Evolutionary conservation across 2,329 filamentous ascomycete genomes (phyloP).

Genomic region (Tolypocladium inflatum): DNA sequence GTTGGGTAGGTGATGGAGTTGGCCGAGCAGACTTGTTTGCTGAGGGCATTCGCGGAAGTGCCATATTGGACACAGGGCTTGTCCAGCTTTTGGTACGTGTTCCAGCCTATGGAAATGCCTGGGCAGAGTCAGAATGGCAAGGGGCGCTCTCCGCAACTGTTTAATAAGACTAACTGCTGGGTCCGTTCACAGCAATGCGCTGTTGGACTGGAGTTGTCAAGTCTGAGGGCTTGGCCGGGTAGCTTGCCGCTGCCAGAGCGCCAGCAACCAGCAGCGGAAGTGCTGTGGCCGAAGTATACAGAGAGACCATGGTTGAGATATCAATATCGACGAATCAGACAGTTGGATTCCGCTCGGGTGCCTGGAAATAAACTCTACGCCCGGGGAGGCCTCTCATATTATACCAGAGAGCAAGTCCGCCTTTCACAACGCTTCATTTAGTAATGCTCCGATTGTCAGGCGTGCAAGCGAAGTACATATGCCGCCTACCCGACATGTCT

Average conservation of each 20-base stretch:
- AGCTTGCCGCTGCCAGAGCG: conserved; percentile 16
- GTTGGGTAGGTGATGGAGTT: conserved; percentile 39
- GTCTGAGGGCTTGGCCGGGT: conserved; percentile 36
- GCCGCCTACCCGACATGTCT: background rate
- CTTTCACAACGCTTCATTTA: background rate
- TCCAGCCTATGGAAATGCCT: conserved; percentile 47
- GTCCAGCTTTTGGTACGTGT: conserved; percentile 38
- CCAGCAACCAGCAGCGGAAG: conserved; percentile 1
- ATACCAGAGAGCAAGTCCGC: background rate
- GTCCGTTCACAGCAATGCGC: conserved; percentile 39
- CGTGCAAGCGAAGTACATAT: background rate
- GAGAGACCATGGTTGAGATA: background rate
- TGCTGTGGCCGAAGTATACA: background rate
- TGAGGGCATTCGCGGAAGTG: conserved; percentile 27
- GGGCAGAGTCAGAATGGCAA: background rate
- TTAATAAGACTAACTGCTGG: conserved; percentile 27
- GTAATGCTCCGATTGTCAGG: background rate
- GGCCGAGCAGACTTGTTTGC: conserved; percentile 30
- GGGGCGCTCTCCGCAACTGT: background rate
- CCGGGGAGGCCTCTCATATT: background rate
- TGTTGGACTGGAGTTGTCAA: conserved; percentile 44
- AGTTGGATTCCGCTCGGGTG: background rate
- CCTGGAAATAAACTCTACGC: background rate
- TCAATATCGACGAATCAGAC: background rate
- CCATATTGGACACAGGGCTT: conserved; percentile 43